Evolutionary conservation across 495 filamentous ascomycete species (phyloP).

Genomic region (Geoglossum glabrum): DNA sequence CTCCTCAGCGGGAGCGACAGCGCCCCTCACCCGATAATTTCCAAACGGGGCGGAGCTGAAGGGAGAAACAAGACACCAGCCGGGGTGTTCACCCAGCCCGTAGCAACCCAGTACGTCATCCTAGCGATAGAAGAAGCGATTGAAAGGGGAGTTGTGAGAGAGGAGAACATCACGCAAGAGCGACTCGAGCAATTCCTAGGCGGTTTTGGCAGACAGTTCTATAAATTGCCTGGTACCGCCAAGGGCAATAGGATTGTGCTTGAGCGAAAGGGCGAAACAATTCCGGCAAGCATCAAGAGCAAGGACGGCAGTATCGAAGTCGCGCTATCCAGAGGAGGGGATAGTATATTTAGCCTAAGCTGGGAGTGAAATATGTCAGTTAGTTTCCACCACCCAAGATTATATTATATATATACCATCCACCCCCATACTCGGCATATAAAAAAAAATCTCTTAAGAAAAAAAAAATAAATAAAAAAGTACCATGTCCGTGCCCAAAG

Average conservation of each 20-base stretch:
- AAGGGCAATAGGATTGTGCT: conserved; percentile 36
- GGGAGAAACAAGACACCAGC: conserved; percentile 46
- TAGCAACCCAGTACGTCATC: conserved; percentile 53
- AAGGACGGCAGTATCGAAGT: conserved; percentile 32
- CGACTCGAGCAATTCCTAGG: conserved; percentile 55
- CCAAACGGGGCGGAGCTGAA: conserved; percentile 40
- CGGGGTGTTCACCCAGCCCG: conserved; percentile 84
- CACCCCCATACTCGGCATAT: too few species aligned
- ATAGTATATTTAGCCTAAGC: conserved; percentile 41
- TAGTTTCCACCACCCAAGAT: too few species aligned
- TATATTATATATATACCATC: too few species aligned
- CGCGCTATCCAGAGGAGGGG: conserved; percentile 47
- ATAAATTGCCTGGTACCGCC: conserved; percentile 30
- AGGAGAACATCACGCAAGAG: conserved; percentile 27
- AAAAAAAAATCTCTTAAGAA: too few species aligned
- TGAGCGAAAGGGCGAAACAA: conserved; percentile 37
- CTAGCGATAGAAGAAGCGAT: conserved; percentile 55
- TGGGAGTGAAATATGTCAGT: too few species aligned
- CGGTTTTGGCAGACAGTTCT: conserved; percentile 55
- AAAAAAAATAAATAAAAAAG: too few species aligned
- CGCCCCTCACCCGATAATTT: conserved; percentile 54
- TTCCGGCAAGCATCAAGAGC: conserved; percentile 28
- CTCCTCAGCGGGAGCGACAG: conserved; percentile 46
- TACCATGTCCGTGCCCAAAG: too few species aligned
- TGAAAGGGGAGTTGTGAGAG: too few species aligned